A percentile compares a stretch with the other conserved stretches of the same genome.
These are phyloP conservation scores for Dictyostelium discoideum DNA, from an alignment of 78 protist genomes.

Conservation along the genomic window DNA sequence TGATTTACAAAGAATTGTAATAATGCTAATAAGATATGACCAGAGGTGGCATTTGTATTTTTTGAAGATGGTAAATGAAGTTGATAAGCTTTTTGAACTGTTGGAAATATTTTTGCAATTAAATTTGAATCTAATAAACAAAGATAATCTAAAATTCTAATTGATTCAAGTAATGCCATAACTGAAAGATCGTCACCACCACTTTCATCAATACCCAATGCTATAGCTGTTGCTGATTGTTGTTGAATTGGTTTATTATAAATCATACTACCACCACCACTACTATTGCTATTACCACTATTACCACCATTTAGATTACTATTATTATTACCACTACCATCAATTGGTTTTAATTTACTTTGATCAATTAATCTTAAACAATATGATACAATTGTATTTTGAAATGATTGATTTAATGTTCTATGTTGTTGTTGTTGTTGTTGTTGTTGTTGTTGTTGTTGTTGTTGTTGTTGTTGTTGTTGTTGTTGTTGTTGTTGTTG, in stretches of 20 bases:
- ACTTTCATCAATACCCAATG: not conserved
- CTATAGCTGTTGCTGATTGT: not conserved
- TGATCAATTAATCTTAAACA: slow-evolving; percentile 78
- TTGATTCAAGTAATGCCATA: slow-evolving; percentile 48
- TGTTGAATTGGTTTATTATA: not conserved
- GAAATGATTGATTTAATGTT: slow-evolving; percentile 28
- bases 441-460: not conserved
- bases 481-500: not conserved
- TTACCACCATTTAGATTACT: not conserved
- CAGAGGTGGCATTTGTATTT: slow-evolving; percentile 58
- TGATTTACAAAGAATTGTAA: slow-evolving; percentile 78
- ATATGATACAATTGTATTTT: slow-evolving; percentile 50
- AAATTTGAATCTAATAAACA: slow-evolving; percentile 59
- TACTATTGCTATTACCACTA: not conserved
- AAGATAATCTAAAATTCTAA: slow-evolving; percentile 57
- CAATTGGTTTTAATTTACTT: slow-evolving; percentile 42
- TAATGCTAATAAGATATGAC: slow-evolving; percentile 53
- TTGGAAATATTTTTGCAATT: slow-evolving; percentile 66
- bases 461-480: not conserved
- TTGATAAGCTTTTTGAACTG: slow-evolving; percentile 76
- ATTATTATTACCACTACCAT: not conserved
- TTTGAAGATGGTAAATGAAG: slow-evolving; percentile 66
- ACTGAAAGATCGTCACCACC: slow-evolving; percentile 41
- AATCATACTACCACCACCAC: not conserved
- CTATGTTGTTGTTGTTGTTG: not conserved